Evolutionary conservation across 345 rosid genomes (phyloP), one percentile per base, ranked within the genome.

Genomic region (Erysimum cheiranthoides): DNA sequence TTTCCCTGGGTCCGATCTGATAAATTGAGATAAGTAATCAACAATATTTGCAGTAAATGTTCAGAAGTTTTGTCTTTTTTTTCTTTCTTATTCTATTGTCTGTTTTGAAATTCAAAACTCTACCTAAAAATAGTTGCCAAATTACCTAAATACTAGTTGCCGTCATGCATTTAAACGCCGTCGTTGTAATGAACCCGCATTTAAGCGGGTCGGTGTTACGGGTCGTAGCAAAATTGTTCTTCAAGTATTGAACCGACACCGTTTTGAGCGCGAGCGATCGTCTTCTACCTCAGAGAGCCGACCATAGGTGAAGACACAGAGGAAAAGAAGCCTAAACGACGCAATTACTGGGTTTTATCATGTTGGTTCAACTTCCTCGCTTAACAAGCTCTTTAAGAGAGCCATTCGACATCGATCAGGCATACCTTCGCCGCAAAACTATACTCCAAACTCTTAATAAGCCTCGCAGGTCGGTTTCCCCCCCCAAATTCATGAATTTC

Each of bases 291-390:
- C 21, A 12, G 50, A 68, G 61, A 59, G 66, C 18, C 39, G 31
- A 56, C 9, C 53, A 11, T 30, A 42, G 66, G 47, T 34, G 65
- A 57, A 46, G 30, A 53, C 6, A 16, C 13, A 57, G 56, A 16
- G 35, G 7, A 62, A 64, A 34, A 65, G 77, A 34, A 58, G 45
- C 79, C 16, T 52, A 61, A 68, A 76, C 74, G 49, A 51, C 70
- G 40, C 69, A 32, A 50, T 4, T 8, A 51, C 34, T 68, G 60
- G 25, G 52, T 36, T 59, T 38, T 8, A n/a, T 38, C 50, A 93
- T 93, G 97, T 54, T 88, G 70, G 64, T 81, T 42, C 94, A 93
- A 69, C 86, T 88, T 34, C 98, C 97, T 79, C 97, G 97, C 70
- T 73, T 93, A 81, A 85, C 97, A 5, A 87, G 79, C 79, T 89